phyloP scores from a whole-genome alignment of 1,139 yeast genomes.

The Suhomyces ambrosiae region DNA sequence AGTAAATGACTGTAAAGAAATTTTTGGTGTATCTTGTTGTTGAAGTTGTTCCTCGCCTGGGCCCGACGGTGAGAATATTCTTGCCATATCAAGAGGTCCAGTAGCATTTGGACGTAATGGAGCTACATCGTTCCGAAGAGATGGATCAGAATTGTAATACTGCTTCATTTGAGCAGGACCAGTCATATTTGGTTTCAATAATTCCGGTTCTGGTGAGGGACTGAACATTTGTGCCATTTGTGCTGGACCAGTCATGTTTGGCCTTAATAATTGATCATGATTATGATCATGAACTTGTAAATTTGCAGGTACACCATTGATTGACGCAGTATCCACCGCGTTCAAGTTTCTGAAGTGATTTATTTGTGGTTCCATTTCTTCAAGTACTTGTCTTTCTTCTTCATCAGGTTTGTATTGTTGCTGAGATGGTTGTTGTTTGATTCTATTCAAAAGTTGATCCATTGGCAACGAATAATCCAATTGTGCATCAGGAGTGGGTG shows the following conservation, averaged over 20 bases:
- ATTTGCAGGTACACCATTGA: slow-evolving; percentile 57
- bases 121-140: slow-evolving; percentile 11
- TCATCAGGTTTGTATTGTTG: slow-evolving; percentile 35
- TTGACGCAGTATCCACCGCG: slow-evolving; percentile 65
- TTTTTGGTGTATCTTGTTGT: slow-evolving; percentile 25
- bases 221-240: slow-evolving; percentile 38
- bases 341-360: slow-evolving; percentile 64
- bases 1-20: slow-evolving; percentile 45
- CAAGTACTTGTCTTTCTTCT: slow-evolving; percentile 60
- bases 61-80: slow-evolving; percentile 28
- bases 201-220: slow-evolving; percentile 27
- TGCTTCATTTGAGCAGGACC: slow-evolving; percentile 31
- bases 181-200: slow-evolving; percentile 29
- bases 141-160: slow-evolving; percentile 11
- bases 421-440: slow-evolving; percentile 30
- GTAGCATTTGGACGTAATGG: slow-evolving; percentile 40
- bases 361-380: slow-evolving; percentile 68
- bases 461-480: slow-evolving; percentile 66
- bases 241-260: slow-evolving; percentile 60
- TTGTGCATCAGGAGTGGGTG: slow-evolving; percentile 28
- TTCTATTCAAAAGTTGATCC: slow-evolving; percentile 62
- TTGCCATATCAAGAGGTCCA: slow-evolving; percentile 44
- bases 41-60: slow-evolving; percentile 8
- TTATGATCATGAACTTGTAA: slow-evolving; percentile 35
- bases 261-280: slow-evolving; percentile 36